Percentiles rank a stretch among this genome's conserved stretches.
Conservation (phyloP, 169 alveolate species). For the Eimeria brunetti region DNA sequence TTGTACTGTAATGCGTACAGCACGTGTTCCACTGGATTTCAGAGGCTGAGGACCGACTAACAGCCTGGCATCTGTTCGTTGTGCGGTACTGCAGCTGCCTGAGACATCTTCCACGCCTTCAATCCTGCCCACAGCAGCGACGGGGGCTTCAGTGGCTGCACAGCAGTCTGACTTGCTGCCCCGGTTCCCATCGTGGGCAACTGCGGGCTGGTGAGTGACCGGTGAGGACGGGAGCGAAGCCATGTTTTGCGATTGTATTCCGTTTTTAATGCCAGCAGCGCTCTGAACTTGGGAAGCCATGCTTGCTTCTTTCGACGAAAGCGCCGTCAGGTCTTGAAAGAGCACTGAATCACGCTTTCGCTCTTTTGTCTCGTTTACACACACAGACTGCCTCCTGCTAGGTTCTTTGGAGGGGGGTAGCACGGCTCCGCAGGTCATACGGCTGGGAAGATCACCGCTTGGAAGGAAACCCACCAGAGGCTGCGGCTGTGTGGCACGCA, state of each 20-base stretch:
- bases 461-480: neutral
- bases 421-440: slow-evolving; percentile 52
- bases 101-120: neutral
- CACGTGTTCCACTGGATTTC: neutral
- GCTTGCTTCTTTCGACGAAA: neutral
- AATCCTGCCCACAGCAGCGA: neutral
- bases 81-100: neutral
- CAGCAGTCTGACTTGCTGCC: neutral
- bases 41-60: neutral
- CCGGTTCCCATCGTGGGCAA: neutral
- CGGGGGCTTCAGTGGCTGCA: neutral
- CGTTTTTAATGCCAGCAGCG: neutral
- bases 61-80: neutral
- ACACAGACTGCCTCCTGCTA: neutral
- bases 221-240: neutral
- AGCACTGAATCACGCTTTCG: neutral
- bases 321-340: slow-evolving; percentile 38
- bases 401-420: slow-evolving; percentile 16
- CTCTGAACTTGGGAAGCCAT: neutral
- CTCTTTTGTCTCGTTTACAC: slow-evolving; percentile 17
- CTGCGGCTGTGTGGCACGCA: slow-evolving; percentile 72
- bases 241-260: neutral
- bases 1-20: neutral
- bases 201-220: neutral
- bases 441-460: slow-evolving; percentile 33